Evolutionary conservation across 2,329 filamentous ascomycete genomes (phyloP), one percentile per base, ranked within the genome.

Genomic region (Pseudocercospora eumusae): DNA sequence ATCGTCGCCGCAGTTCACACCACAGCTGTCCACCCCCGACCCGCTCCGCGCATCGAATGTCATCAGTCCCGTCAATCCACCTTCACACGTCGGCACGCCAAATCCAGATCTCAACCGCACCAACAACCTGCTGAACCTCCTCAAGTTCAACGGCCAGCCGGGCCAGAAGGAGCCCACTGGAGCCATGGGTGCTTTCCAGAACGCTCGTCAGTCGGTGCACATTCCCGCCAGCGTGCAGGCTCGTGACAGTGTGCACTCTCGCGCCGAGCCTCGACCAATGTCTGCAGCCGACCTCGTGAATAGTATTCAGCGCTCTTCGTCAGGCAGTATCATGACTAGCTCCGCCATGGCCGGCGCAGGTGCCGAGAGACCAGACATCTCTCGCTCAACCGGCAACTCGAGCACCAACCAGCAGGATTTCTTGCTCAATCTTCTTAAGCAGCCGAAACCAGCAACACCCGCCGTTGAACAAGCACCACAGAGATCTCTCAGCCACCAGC

Each of bases 391-490:
- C 20, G 64, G 10, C 47, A 68, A 54, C 44, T 64, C 59, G 23
- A 66, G 49, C 61, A 65, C 49, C 68, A 74, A 61, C 62, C 70
- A n/a, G 4, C 90, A 96, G 76, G 88, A 93, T 66, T 90, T 95
- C 73, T 82, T 99, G 53, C 86, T 98, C 65, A 89, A 91, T 70
- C 82, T 98, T 62, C 84, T 99, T 66, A 95, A 92, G 72, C 88
- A 89, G 54, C 87, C 76, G 13, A 71, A 69, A 33, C 33, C 59
- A 36, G 57, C 73, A 61, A 75, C 76, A 63, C 75, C 65, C 72
- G 76, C 70, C 76, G 78, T 57, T 10, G 62, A 64, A 28, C 44
- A 57, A 67, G 71, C 70, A 33, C 44, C 63, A 28, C 55, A 64
- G 28, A 59, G 55, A 28, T 57, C 60, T 13, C 59, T 42, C n/a